phyloP scores from a whole-genome alignment of 1,139 yeast genomes.

The Debaryomyces psychrophilus region DNA sequence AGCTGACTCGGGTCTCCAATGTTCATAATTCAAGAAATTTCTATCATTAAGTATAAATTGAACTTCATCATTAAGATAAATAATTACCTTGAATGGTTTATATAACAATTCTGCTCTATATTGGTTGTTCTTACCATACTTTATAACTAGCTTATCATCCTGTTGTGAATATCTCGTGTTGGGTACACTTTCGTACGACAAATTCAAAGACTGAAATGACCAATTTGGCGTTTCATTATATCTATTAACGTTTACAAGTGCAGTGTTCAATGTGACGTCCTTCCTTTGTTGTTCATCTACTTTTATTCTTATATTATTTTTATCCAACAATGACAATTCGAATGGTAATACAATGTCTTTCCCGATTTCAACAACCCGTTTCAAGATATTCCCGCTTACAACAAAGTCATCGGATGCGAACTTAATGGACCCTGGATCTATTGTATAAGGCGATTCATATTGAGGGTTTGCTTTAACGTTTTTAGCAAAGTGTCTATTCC shows the following conservation, averaged over 20 bases:
- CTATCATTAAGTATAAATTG: slow-evolving; percentile 69
- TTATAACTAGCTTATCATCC: slow-evolving; percentile 28
- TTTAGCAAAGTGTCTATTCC: slow-evolving; percentile 75
- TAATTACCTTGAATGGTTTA: slow-evolving; percentile 55
- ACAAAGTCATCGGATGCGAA: slow-evolving; percentile 26
- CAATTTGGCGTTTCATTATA: slow-evolving; percentile 64
- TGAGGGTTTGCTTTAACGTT: slow-evolving; percentile 26
- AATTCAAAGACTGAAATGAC: slow-evolving; percentile 47
- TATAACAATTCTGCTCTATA: slow-evolving; percentile 44
- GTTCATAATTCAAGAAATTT: slow-evolving; percentile 76
- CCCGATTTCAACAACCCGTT: slow-evolving; percentile 32
- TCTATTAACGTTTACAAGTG: slow-evolving; percentile 38
- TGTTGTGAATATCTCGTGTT: background rate
- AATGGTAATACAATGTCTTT: slow-evolving; percentile 50
- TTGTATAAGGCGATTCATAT: slow-evolving; percentile 53
- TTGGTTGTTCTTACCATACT: slow-evolving; percentile 44
- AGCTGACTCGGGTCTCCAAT: slow-evolving; percentile 53
- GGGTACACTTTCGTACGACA: slow-evolving; percentile 12
- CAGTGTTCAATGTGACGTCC: slow-evolving; percentile 19
- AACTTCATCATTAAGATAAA: slow-evolving; percentile 46
- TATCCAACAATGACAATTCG: slow-evolving; percentile 55
- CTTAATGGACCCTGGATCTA: slow-evolving; percentile 47
- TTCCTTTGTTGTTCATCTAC: slow-evolving; percentile 61
- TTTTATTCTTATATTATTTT: slow-evolving; percentile 58
- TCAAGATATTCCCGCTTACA: slow-evolving; percentile 50